Evolutionary conservation across 345 rosid species (phyloP), one percentile per base, ranked within the genome.

Genomic region (Euphorbia peplus): DNA sequence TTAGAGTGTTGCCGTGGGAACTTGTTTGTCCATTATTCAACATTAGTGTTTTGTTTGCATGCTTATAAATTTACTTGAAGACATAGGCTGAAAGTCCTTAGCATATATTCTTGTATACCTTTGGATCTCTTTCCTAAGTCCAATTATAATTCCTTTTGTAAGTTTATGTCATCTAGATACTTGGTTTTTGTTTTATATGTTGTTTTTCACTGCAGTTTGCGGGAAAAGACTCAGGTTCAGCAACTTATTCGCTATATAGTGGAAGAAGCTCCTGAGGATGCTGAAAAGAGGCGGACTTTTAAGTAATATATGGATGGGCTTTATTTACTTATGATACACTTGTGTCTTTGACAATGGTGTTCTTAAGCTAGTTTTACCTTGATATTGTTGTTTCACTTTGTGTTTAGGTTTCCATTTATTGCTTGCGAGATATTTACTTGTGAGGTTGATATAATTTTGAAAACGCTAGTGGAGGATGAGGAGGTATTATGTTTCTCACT

Each of bases 351-450:
- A 19, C 22, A 16, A 29, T 52, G 35, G 18, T 37, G 28, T 3
- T 63, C 2, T 29, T 5, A 35, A 24, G 47, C n/a, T 63, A 39
- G 26, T 8, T 29, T 51, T 28, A 32, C 24, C n/a, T 29, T 67
- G 15, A 61, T 26, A 15, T 10, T 56, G 5, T 39, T 44, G 24
- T 69, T 37, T 25, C 25, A 24, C 39, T 35, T 62, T 64, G 37
- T 75, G 21, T 24, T 60, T 63, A 92, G 98, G 93, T 83, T 88
- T 79, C 98, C 98, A 62, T 92, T 92, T 74, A 79, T 92, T 68
- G 91, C 98, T 22, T 88, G 95, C 73, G 98, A 92, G 83, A 87
- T 92, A 41, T 90, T 92, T 80, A 93, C 95, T 13, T 90, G 97
- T 81, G 95, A 90, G 80, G 90, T 93, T 74, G 98, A 93, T 74